Conservation (phyloP, 129 eudicot genomes). For the Artemisia argyi region DNA sequence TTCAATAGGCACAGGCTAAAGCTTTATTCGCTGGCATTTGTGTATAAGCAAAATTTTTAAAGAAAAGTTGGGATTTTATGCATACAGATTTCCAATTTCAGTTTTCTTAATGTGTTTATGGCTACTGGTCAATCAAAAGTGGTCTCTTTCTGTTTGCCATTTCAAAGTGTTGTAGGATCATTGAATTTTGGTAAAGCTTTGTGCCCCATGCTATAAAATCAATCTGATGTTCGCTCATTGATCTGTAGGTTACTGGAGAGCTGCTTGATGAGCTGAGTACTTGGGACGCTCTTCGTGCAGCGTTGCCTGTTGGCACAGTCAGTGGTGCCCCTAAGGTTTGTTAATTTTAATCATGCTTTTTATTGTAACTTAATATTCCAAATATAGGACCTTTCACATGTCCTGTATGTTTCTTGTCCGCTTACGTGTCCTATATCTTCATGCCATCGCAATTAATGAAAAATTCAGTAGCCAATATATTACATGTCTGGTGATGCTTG, state of each 20-base stretch:
- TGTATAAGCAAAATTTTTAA: neutral
- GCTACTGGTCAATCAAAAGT: neutral
- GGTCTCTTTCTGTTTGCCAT: slow-evolving; percentile 2
- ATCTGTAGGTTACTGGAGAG: slow-evolving; percentile 88
- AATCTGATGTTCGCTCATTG: neutral
- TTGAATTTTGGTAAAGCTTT: neutral
- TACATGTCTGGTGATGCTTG: neutral
- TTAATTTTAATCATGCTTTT: neutral
- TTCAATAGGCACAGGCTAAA: neutral
- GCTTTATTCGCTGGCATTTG: neutral
- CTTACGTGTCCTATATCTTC: neutral
- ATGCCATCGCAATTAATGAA: neutral
- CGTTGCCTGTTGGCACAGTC: slow-evolving; percentile 98
- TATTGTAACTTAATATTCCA: neutral
- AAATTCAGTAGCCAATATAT: neutral
- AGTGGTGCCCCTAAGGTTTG: slow-evolving; percentile 98
- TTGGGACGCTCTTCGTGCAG: slow-evolving; percentile 99
- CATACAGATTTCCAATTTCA: neutral
- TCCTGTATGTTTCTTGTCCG: neutral
- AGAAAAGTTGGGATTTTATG: neutral
- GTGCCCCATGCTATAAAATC: neutral
- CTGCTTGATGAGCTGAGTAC: slow-evolving; percentile 65
- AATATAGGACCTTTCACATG: neutral
- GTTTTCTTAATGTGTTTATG: neutral
- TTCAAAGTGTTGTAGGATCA: neutral